Evolutionary conservation across 2,329 filamentous ascomycete genomes (phyloP), one percentile per base, ranked within the genome.

Genomic region (Taxawa tesnikishii): DNA sequence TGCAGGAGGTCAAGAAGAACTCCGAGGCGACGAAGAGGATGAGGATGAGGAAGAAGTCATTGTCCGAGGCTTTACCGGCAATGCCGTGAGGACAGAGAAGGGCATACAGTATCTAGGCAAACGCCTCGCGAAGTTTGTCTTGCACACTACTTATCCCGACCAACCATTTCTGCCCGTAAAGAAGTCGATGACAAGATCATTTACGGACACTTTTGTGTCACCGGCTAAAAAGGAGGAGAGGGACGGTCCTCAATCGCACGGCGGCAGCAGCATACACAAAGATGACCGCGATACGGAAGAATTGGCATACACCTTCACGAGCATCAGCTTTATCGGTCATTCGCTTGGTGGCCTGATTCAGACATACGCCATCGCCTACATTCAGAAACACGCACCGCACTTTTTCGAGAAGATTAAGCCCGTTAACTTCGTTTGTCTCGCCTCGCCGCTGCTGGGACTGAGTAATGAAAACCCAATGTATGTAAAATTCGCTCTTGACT

Each of bases 381-480:
- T 96, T 28, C 82, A 94, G 47, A 94, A 94, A 51, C 85, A 96
- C 53, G 93, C 84, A 1, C 88, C 88, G 1, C 63, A 78, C 7
- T 96, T 96, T 53, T 96, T 96, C 47, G 70, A 87, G 30, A 62
- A 75, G 4, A 93, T 94, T 46, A 72, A 75, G 41, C 88, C 88
- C 0, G 65, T 94, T 52, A 94, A 94, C 51, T 96, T 96, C 49
- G 79, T 96, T 42, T 70, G 81, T 16, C 62, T 96, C 43, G 87
- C 88, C 11, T 79, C 87, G 1, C 88, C 88, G 0, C 84, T 94
- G 43, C 62, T 96, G 1, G 88, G 88, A 0, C 63, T 96, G 23
- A 96, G 88, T 55, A 94, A 98, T 52, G 90, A 98, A 52, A 98
- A 98, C 46, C 90, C 90, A 0, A 68, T 96, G 35, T 98, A 98